A percentile compares a stretch with the other conserved stretches of the same genome.
phyloP scores from a whole-genome alignment of 2,329 filamentous ascomycete genomes.

The Fusarium verticillioides region DNA sequence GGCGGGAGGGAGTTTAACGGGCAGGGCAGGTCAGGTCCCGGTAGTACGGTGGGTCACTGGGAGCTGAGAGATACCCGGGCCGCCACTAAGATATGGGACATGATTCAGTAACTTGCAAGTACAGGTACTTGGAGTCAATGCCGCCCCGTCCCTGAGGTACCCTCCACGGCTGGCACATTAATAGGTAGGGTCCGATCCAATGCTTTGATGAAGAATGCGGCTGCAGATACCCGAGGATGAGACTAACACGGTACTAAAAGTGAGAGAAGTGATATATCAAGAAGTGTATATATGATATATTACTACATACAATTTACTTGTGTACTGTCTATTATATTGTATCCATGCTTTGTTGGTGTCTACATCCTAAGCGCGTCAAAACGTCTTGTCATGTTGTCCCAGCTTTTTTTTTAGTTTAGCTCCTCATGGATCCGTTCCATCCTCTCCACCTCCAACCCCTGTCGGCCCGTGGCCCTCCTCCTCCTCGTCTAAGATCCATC shows the following conservation, averaged over 20 bases:
- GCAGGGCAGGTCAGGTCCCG: conserved; percentile 39
- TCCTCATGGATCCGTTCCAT: conserved; percentile 28
- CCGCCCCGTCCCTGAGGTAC: conserved; percentile 10
- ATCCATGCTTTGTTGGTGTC: background rate
- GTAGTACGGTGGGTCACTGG: conserved; percentile 37
- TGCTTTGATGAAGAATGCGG: background rate
- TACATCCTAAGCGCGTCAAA: conserved; percentile 18
- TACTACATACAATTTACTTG: background rate
- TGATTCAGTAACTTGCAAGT: conserved; percentile 26
- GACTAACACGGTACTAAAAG: background rate
- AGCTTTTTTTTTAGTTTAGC: conserved; percentile 37
- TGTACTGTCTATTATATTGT: background rate
- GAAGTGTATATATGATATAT: background rate
- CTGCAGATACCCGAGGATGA: conserved; percentile 2
- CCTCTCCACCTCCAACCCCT: conserved; percentile 31
- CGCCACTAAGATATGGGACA: background rate
- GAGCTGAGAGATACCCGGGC: conserved; percentile 18
- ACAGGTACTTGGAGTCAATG: conserved; percentile 22
- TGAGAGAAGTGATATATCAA: background rate
- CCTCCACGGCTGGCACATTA: conserved; percentile 10
- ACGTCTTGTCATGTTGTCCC: conserved; percentile 38
- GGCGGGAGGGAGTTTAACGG: conserved; percentile 39
- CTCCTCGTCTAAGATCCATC: conserved; percentile 43
- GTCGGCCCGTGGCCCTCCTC: conserved; percentile 33
- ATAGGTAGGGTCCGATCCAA: conserved; percentile 23